Evolutionary conservation across 345 rosid species (phyloP).

Genomic region (Corymbia maculata): DNA sequence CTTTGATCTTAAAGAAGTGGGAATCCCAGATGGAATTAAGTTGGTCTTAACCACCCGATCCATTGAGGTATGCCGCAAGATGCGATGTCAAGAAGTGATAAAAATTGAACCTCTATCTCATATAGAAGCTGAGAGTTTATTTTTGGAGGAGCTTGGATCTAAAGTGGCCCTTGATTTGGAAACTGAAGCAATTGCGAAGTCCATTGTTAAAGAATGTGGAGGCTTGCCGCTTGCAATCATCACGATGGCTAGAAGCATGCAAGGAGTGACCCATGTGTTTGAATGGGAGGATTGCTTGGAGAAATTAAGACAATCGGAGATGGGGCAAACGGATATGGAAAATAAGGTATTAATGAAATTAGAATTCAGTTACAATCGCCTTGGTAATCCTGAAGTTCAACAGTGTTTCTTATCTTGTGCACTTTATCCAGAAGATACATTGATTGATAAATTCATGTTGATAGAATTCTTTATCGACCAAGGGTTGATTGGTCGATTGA

Average conservation of each 20-base stretch:
- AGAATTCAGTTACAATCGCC: neutral
- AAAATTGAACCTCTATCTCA: neutral
- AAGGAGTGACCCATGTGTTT: neutral
- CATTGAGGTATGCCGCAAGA: neutral
- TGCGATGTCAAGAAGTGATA: neutral
- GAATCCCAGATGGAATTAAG: neutral
- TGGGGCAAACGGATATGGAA: neutral
- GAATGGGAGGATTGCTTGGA: constrained; percentile 4
- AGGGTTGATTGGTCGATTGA: constrained; percentile 2
- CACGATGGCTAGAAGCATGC: constrained; percentile 1
- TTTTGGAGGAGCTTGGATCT: neutral
- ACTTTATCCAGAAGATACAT: constrained; percentile 1
- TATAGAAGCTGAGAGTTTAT: neutral
- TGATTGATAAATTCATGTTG: neutral
- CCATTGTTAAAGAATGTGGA: neutral
- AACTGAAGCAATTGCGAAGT: accelerated
- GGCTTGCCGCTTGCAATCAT: constrained; percentile 7
- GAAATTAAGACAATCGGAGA: neutral
- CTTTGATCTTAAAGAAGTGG: neutral
- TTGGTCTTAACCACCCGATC: neutral
- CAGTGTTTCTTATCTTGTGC: constrained; percentile 17
- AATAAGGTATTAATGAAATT: neutral
- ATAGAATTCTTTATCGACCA: constrained; percentile 5
- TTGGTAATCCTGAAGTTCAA: neutral
- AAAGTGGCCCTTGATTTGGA: neutral